phyloP scores from a whole-genome alignment of 1,284 basidiomycete genomes.

The Rhodotorula sp. region DNA sequence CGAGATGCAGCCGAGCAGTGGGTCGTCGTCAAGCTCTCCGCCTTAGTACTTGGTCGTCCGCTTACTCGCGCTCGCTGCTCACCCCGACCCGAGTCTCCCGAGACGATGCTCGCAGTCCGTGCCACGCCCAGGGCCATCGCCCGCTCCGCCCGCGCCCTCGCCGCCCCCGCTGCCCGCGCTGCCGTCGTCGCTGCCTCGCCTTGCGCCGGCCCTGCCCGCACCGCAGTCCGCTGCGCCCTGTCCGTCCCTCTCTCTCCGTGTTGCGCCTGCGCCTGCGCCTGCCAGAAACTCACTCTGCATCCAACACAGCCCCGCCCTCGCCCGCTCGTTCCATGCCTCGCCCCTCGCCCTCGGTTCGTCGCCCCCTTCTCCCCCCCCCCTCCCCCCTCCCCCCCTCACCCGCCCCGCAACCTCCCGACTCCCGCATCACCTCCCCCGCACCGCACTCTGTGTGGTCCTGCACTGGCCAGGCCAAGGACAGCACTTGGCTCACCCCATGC shows the following conservation, averaged over 20 bases:
- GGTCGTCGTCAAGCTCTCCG: not conserved
- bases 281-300: not conserved
- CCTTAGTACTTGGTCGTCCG: not conserved
- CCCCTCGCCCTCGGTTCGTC: slow-evolving; percentile 28
- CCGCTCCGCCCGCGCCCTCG: not conserved
- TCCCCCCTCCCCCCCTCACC: not conserved
- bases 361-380: not conserved
- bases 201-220: slow-evolving; percentile 21
- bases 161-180: slow-evolving; percentile 10
- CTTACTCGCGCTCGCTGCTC: not conserved
- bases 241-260: not conserved
- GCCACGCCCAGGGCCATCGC: slow-evolving; percentile 11
- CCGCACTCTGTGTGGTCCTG: too few relatives aligned
- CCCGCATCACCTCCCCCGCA: not conserved
- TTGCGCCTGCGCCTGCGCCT: too few relatives aligned
- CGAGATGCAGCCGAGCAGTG: too few relatives aligned
- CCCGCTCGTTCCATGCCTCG: slow-evolving; percentile 36
- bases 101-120: slow-evolving; percentile 20
- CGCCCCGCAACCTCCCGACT: not conserved
- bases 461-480: too few relatives aligned
- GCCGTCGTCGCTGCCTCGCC: not conserved
- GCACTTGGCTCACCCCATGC: too few relatives aligned
- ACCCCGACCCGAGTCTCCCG: not conserved
- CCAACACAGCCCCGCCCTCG: slow-evolving; percentile 11
- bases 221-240: slow-evolving; percentile 5